Conservation (phyloP, 495 filamentous ascomycete species). For the Penicillium cinerascens region DNA sequence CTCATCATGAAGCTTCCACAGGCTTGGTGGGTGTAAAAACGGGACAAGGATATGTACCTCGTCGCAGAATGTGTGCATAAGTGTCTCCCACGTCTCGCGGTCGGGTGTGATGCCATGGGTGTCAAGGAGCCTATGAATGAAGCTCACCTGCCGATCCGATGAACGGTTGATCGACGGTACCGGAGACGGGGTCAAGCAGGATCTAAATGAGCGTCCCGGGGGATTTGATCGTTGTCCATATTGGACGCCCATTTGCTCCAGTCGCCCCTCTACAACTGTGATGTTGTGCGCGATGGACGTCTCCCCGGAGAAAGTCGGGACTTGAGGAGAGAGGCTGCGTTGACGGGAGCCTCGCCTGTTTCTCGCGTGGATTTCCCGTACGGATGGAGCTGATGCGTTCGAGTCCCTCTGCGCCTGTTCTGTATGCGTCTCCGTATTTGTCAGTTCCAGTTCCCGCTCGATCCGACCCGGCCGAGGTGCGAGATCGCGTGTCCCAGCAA, state of each 20-base stretch:
- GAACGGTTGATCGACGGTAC: background rate
- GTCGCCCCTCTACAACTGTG: conserved; percentile 21
- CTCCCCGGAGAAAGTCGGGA: conserved; percentile 23
- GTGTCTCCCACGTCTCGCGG: conserved; percentile 12
- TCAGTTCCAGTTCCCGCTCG: conserved; percentile 8
- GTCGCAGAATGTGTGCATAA: conserved; percentile 19
- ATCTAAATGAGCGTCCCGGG: conserved; percentile 5
- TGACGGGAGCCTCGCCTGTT: too few species aligned
- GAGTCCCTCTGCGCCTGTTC: background rate
- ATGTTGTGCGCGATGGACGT: conserved; percentile 24
- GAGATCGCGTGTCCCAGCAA: background rate
- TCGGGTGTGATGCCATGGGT: conserved; percentile 10
- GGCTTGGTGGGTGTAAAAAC: conserved; percentile 19
- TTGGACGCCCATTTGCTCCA: conserved; percentile 19
- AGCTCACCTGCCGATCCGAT: background rate
- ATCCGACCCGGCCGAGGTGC: conserved; percentile 6
- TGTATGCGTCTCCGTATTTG: background rate
- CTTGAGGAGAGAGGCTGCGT: background rate
- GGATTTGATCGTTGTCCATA: conserved; percentile 9
- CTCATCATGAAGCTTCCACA: conserved; percentile 10
- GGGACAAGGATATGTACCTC: conserved; percentile 27
- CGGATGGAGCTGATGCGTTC: too few species aligned
- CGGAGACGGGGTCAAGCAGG: conserved; percentile 12
- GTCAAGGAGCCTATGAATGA: conserved; percentile 4
- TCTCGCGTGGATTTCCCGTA: too few species aligned